phyloP scores from a whole-genome alignment of 345 rosid species.

The Eucalyptus pauciflora region DNA sequence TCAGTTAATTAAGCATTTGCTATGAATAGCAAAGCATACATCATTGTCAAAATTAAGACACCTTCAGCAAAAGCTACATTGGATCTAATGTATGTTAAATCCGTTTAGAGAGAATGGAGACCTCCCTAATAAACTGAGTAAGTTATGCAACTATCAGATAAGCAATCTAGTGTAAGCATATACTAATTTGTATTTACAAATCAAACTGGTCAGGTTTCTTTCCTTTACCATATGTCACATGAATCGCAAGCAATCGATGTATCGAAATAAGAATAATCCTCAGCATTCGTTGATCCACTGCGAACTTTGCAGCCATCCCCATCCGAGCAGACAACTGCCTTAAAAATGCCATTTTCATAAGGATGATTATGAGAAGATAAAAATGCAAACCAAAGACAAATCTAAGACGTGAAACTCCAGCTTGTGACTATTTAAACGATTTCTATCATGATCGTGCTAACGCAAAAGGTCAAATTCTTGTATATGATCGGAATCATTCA shows the following conservation, averaged over 20 bases:
- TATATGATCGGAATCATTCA: neutral
- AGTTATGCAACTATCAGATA: neutral
- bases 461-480: neutral
- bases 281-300: conserved; percentile 29
- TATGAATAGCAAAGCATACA: neutral
- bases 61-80: neutral
- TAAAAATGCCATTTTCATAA: conserved; percentile 8
- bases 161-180: neutral
- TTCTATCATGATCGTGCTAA: neutral
- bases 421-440: neutral
- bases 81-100: neutral
- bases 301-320: conserved; percentile 89
- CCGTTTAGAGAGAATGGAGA: neutral
- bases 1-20: neutral
- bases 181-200: neutral
- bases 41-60: neutral
- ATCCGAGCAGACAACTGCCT: conserved; percentile 98
- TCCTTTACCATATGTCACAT: conserved; percentile 78
- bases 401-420: neutral
- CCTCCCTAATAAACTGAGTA: neutral
- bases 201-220: neutral
- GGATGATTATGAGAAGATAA: conserved; percentile 4
- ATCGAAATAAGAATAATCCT: conserved; percentile 59
- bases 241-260: conserved; percentile 99
- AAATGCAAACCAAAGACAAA: neutral